Base-by-base conservation (phyloP, 2,329 filamentous ascomycete species). In the Camptophora hylomeconis region DNA sequence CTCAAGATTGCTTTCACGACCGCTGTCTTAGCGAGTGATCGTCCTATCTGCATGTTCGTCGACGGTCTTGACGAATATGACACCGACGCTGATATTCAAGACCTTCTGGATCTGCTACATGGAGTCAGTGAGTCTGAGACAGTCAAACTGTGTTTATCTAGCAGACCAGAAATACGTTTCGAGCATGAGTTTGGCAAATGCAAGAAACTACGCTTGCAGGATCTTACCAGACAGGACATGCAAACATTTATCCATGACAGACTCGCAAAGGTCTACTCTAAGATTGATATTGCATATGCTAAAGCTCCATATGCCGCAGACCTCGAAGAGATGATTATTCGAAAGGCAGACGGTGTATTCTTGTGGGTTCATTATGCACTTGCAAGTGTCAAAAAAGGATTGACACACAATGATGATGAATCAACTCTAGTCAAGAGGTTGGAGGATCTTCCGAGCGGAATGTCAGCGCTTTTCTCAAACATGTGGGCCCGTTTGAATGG, bases 11-110 rank as follows among this genome's bases (percentile, higher is more conserved):
- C 16, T 7, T 14, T 30, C 4, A 8, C 13, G 11, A 9, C 17
- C 11, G 12, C 17, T 19, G 15, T 4, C 7, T 10, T n/a, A 7
- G 6, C 14, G 13, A n/a, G 10, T 8, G 8, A 17, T 6, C 7
- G 8, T 23, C 5, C 7, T 7, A 8, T 32, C 12, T 35, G 20
- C 19, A 26, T 36, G 9, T 29, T 36, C 13, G 10, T 36, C 17
- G 33, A 36, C 13, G 33, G 30, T 7, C 9, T 36, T 7, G 33
- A 36, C 26, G 33, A 36, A 25, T 33, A 24, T 13, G 18, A 30
- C 15, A 26, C 29, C 13, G 11, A 20, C 15, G 30, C 25, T 8
- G 28, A 30, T 23, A 9, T 32, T 26, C 11, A 24, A 7, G 15
- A 17, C 9, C 20, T 23, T 3, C 13, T n/a, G 5, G 17, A 20